Evolutionary conservation across 164 flowering plant species (phyloP), one percentile per base, ranked within the genome.

Genomic region (Protea cynaroides): DNA sequence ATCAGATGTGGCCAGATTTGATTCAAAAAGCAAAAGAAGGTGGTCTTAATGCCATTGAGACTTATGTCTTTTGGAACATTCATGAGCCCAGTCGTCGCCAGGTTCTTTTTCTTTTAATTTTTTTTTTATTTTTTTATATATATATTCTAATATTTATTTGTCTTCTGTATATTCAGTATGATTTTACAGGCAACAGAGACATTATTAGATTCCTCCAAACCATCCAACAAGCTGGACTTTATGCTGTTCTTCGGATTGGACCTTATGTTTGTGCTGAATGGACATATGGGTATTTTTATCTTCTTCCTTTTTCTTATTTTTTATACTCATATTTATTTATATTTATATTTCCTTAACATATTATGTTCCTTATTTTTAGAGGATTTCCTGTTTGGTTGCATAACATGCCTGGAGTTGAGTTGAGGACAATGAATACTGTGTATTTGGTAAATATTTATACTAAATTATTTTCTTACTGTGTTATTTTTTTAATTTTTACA

Each of bases 201-300:
- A 63, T 90, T 2, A 62, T 90, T 12, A 81, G 81, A 70, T 88
- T 88, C 57, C 12, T 90, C 29, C 80, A 85, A 73, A 77, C 81
- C 3, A 40, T 88, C 43, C 83, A 83, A 56, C 76, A 75, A 11
- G 87, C 70, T 9, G 92, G 94, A 1, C 66, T 90, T 6, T 84
- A 86, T 65, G 75, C 74, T 0, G 65, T 86, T 62, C 82, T 88
- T 36, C 83, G 92, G 0, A 86, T 86, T 51, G 92, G 92, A 22
- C 94, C 97, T 0, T 86, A 85, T 68, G 84, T 80, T 46, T 83
- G 90, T 71, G 92, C 85, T 19, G 92, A 90, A 69, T 90, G 97
- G 97, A 88, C 78, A 38, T 90, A 86, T 58, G 93, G 93, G 93
- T 86, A 78, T 11, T 10, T 58, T 43, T 18, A 4, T 4, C 63